A percentile compares a stretch with the other conserved stretches of the same genome.
These are phyloP conservation scores for Neostapfia colusana DNA, from an alignment of 176 grass and related monocot genomes.

Conservation along the genomic window DNA sequence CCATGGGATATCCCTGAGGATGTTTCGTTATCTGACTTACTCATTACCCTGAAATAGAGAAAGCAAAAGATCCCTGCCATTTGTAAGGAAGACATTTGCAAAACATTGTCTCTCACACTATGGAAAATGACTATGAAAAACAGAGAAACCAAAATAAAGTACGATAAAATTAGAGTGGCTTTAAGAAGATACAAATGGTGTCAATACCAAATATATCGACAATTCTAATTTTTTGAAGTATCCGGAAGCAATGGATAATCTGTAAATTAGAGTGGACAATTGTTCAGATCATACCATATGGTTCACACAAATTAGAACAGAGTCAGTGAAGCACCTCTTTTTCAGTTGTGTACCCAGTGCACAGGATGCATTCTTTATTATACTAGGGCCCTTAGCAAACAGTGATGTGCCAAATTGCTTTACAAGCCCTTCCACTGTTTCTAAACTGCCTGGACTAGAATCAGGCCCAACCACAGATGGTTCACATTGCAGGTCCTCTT, in stretches of 20 bases:
- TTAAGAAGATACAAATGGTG: background rate
- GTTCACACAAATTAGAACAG: background rate
- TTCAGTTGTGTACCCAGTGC: background rate
- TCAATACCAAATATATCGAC: background rate
- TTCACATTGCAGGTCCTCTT: constrained; percentile 13
- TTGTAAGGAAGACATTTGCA: background rate
- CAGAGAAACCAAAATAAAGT: background rate
- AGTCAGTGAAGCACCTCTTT: constrained; percentile 34
- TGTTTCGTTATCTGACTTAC: constrained; percentile 26
- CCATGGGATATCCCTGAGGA: constrained; percentile 33
- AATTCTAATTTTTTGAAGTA: background rate
- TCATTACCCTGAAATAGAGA: constrained; percentile 4
- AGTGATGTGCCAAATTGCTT: background rate
- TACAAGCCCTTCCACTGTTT: background rate
- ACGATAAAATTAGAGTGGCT: background rate
- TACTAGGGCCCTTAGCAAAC: background rate
- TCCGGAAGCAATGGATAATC: background rate
- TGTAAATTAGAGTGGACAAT: background rate
- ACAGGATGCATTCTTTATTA: background rate
- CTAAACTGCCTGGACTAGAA: constrained; percentile 14
- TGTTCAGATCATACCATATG: background rate
- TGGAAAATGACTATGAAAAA: background rate
- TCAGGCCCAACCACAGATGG: background rate
- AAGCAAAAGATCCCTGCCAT: background rate
- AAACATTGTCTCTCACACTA: background rate